Conservation (phyloP, 305 asterid genomes). For the Salvia sclarea region DNA sequence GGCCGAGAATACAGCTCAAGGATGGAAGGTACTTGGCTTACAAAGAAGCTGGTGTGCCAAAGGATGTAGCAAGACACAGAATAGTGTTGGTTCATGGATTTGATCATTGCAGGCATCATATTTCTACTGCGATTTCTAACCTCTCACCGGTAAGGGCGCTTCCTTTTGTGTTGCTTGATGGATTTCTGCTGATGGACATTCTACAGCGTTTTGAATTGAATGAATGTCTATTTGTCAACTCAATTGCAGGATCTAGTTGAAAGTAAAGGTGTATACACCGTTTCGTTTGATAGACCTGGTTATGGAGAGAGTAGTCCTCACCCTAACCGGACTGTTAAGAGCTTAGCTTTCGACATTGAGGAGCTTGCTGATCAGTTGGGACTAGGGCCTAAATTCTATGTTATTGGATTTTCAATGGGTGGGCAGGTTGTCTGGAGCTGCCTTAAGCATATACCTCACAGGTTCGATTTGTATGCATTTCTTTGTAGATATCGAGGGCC, state of each 20-base stretch:
- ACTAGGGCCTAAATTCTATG: conserved; percentile 67
- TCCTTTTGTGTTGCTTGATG: conserved; percentile 7
- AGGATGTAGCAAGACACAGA: conserved; percentile 57
- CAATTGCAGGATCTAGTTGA: conserved; percentile 53
- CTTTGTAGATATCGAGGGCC: not conserved
- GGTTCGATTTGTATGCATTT: conserved; percentile 42
- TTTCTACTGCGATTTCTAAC: conserved; percentile 34
- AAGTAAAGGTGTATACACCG: conserved; percentile 57
- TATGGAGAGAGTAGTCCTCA: conserved; percentile 91
- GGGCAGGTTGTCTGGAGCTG: conserved; percentile 81
- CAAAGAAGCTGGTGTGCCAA: conserved; percentile 55
- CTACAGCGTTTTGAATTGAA: not conserved
- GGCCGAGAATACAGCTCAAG: conserved; percentile 57
- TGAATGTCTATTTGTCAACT: conserved; percentile 16
- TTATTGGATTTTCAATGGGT: conserved; percentile 80
- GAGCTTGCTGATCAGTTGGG: conserved; percentile 86
- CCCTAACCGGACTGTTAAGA: conserved; percentile 55
- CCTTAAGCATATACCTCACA: conserved; percentile 91
- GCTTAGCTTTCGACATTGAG: conserved; percentile 68
- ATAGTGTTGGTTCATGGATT: conserved; percentile 58
- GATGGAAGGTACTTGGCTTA: conserved; percentile 76
- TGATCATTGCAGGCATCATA: conserved; percentile 49
- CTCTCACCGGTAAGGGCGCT: conserved; percentile 51
- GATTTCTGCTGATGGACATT: conserved; percentile 7
- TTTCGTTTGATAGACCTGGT: conserved; percentile 86